Percentiles rank a stretch among this genome's conserved stretches.
Conservation (phyloP, 345 rosid genomes). For the Trapa bicornis region DNA sequence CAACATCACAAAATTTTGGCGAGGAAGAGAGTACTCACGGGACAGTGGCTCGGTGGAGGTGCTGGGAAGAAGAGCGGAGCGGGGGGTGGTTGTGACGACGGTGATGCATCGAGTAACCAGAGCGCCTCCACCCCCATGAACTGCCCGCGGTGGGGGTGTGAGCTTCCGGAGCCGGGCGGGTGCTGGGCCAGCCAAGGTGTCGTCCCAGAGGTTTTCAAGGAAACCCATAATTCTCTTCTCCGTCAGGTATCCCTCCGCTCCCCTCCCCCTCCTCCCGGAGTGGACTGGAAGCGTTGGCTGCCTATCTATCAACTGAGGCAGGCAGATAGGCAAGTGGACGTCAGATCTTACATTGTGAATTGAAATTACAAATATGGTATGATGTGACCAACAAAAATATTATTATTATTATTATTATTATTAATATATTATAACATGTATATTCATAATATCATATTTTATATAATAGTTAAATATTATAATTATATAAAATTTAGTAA, state of each 20-base stretch:
- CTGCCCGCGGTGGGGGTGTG: neutral
- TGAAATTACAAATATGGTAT: no score
- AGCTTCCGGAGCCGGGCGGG: slow-evolving; percentile 8
- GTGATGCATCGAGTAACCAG: slow-evolving; percentile 48
- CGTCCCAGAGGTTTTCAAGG: slow-evolving; percentile 15
- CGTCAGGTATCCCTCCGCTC: neutral
- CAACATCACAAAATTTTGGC: neutral
- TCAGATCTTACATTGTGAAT: no score
- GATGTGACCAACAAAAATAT: no score
- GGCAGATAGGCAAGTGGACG: no score
- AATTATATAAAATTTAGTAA: no score
- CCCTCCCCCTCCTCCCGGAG: no score
- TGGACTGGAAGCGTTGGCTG: no score
- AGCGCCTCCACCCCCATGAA: neutral
- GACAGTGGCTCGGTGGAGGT: neutral
- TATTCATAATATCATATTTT: no score
- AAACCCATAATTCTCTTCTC: slow-evolving; percentile 7
- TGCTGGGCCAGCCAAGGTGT: slow-evolving; percentile 11
- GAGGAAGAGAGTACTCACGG: slow-evolving; percentile 3
- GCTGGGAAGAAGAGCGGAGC: slow-evolving; percentile 14
- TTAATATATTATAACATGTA: no score
- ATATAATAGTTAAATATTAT: no score
- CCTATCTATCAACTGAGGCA: no score
- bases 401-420: no score
- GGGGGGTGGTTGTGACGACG: slow-evolving; percentile 25